Conservation (phyloP, 371 early-diverging fungal species). For the Basidiobolus meristosporus region DNA sequence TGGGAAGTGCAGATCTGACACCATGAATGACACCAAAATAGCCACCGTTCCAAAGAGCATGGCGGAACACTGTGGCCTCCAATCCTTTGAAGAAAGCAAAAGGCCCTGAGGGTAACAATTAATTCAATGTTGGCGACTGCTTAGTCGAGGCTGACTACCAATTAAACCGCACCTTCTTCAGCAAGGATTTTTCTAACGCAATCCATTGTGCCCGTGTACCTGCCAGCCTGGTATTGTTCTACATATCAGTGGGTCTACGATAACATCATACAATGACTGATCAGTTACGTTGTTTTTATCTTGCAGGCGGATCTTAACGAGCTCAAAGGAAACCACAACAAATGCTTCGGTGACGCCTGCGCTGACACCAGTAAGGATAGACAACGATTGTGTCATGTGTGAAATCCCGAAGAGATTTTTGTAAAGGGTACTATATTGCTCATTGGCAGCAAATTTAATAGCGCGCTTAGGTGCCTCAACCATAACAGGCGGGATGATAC, state of each 20-base stretch:
- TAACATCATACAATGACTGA: neutral
- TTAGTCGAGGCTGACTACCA: too few species aligned
- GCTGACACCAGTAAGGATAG: constrained; percentile 78
- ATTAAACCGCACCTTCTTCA: constrained; percentile 28
- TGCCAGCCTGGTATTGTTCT: constrained; percentile 22
- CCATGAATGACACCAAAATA: constrained; percentile 82
- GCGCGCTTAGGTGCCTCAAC: constrained; percentile 97
- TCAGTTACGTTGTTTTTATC: constrained; percentile 47
- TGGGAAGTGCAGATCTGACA: constrained; percentile 49
- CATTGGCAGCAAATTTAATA: constrained; percentile 91
- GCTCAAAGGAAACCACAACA: constrained; percentile 79
- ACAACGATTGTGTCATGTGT: constrained; percentile 49
- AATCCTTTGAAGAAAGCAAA: constrained; percentile 82
- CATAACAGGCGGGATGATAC: constrained; percentile 88
- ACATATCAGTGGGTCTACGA: neutral
- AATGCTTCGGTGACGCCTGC: constrained; percentile 89
- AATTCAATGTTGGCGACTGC: too few species aligned
- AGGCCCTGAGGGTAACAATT: constrained; percentile 16
- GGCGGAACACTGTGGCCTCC: constrained; percentile 90
- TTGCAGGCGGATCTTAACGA: constrained; percentile 90
- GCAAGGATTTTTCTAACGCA: constrained; percentile 48
- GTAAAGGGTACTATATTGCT: constrained; percentile 58
- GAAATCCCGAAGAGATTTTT: constrained; percentile 44
- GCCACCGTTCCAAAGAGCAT: constrained; percentile 85
- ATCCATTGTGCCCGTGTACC: constrained; percentile 57